These are phyloP conservation scores for Yarrowia sp. DNA, from an alignment of 805 yeast genomes.

Conservation along the genomic window DNA sequence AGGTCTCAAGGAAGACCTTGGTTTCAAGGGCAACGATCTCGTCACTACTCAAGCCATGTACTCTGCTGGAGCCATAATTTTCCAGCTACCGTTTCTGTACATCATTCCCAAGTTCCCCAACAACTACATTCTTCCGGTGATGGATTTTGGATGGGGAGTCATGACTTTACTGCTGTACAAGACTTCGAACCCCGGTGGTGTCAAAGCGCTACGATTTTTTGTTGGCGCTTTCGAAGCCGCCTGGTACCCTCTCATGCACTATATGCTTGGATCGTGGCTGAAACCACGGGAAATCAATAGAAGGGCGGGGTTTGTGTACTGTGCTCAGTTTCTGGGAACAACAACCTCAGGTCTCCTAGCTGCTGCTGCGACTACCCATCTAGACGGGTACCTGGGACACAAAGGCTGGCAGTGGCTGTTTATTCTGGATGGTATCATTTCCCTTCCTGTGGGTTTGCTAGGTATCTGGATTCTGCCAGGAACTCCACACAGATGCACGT, in stretches of 20 bases:
- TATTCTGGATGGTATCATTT: neutral
- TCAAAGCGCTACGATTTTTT: neutral
- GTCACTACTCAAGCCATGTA: slow-evolving; percentile 44
- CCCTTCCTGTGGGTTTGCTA: neutral
- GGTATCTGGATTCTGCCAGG: neutral
- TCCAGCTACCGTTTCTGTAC: slow-evolving; percentile 47
- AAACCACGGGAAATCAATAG: neutral
- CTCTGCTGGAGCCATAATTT: slow-evolving; percentile 48
- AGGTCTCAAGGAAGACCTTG: slow-evolving; percentile 52
- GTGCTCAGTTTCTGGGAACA: neutral
- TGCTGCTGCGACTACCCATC: neutral
- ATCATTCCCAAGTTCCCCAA: slow-evolving; percentile 46
- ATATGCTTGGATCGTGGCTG: neutral
- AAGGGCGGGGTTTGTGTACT: neutral
- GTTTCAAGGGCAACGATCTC: slow-evolving; percentile 45
- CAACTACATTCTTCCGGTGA: slow-evolving; percentile 46
- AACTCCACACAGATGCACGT: neutral
- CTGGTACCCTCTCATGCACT: neutral
- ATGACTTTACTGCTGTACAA: slow-evolving; percentile 44
- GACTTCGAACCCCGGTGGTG: neutral
- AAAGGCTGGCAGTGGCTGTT: slow-evolving; percentile 3
- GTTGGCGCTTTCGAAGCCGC: neutral
- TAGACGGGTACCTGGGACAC: neutral
- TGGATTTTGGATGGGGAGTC: slow-evolving; percentile 47
- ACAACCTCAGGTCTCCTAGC: neutral